phyloP scores from a whole-genome alignment of 2,329 filamentous ascomycete genomes.

The Phaeosphaeria sp. region DNA sequence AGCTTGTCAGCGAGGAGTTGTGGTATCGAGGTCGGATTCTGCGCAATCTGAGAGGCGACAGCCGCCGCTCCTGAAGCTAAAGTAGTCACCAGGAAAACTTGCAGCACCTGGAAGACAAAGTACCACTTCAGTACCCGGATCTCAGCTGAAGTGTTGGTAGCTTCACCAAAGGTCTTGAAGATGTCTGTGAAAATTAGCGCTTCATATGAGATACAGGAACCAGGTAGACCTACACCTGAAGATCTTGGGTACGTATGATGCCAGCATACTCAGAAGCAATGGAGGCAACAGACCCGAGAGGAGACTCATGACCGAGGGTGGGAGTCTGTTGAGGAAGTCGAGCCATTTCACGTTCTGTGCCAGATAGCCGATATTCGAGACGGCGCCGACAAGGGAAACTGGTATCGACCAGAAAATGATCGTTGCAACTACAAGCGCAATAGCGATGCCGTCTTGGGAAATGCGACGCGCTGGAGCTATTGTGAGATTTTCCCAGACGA shows the following conservation, averaged over 20 bases:
- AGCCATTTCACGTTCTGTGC: slow-evolving; percentile 71
- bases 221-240: slow-evolving; percentile 68
- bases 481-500: slow-evolving; percentile 86
- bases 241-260: slow-evolving; percentile 84
- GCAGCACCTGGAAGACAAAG: slow-evolving; percentile 88
- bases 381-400: slow-evolving; percentile 79
- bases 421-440: slow-evolving; percentile 75
- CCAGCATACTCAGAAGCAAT: slow-evolving; percentile 79
- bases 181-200: slow-evolving; percentile 61
- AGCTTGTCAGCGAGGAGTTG: slow-evolving; percentile 74
- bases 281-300: slow-evolving; percentile 85
- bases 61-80: slow-evolving; percentile 80
- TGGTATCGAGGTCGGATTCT: slow-evolving; percentile 68
- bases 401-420: slow-evolving; percentile 88
- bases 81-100: slow-evolving; percentile 90
- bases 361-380: slow-evolving; percentile 83
- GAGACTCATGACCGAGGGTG: slow-evolving; percentile 75
- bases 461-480: slow-evolving; percentile 84
- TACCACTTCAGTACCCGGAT: slow-evolving; percentile 90
- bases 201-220: neutral
- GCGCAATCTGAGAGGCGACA: slow-evolving; percentile 67
- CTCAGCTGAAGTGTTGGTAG: slow-evolving; percentile 80
- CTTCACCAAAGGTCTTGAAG: slow-evolving; percentile 80
- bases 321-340: slow-evolving; percentile 75
- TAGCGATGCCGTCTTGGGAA: slow-evolving; percentile 75